Base-by-base conservation (phyloP, 2,329 filamentous ascomycete genomes). In the Colletotrichum orchidophilum region DNA sequence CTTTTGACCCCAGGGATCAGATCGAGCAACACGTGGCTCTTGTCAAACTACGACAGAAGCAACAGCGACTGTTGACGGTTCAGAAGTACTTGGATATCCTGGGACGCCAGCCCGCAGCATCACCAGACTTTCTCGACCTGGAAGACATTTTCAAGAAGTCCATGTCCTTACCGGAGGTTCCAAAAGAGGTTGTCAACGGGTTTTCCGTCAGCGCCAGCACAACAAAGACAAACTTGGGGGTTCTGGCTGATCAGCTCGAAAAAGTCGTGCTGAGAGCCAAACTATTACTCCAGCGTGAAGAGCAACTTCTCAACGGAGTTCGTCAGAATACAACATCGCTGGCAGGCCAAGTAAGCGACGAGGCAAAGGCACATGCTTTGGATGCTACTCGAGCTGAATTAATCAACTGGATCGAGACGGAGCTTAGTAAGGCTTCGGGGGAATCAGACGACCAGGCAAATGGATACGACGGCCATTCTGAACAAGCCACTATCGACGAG, bases 401-500 rank as follows among this genome's bases (percentile, higher is more conserved):
- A 61, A 92, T 92, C 70, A 83, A 80, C 67, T 92, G 90, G 90
- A 91, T 92, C 67, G 90, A 92, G 77, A 82, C 81, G 5, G 91
- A 92, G 77, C 80, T 92, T 26, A 81, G 84, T 62, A 88, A 87
- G 65, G 88, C 88, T 1, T 83, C 84, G 5, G 80, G 80, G 6
- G 76, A 77, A 0, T 58, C 54, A 11, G 72, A 75, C 5, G 76
- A 77, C 6, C 73, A 74, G 26, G 63, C 74, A 4, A 74, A 62
- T 65, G n/a, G 71, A 54, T 66, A 73, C 13, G 68, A 76, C 35
- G 74, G 75, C 18, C 53, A 27, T 5, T 35, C 65, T 8, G 18
- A 71, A 7, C 74, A 75, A n/a, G 74, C 72, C 9, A 73, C 80
- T 29, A 81, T 86, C 55, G 80, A 82, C 8, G 77, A 78, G 18